phyloP scores from a whole-genome alignment of 768 basidiomycete species.

The Mrakia hoshinonis region DNA sequence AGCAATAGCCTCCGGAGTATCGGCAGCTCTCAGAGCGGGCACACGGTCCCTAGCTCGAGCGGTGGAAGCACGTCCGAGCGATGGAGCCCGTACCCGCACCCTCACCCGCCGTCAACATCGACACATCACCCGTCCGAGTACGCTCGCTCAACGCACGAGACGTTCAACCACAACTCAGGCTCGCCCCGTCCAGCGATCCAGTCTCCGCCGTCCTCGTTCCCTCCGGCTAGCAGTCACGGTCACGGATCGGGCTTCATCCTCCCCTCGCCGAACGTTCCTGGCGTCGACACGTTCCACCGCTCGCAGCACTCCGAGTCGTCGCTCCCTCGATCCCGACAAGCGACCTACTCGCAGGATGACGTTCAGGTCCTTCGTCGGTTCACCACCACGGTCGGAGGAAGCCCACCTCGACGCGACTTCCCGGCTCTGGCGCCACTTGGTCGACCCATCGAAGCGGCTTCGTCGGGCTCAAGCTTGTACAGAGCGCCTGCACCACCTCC shows the following conservation, averaged over 20 bases:
- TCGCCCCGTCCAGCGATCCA: neutral
- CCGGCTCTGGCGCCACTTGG: neutral
- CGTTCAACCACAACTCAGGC: neutral
- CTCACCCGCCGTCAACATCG: neutral
- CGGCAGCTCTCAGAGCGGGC: neutral
- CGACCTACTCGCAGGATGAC: neutral
- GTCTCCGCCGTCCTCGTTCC: neutral
- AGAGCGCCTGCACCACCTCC: neutral
- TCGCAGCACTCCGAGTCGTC: slow-evolving; percentile 1
- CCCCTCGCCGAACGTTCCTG: neutral
- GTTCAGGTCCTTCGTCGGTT: neutral
- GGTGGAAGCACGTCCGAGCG: neutral
- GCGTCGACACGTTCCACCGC: neutral
- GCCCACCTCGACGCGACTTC: neutral
- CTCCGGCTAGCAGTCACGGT: neutral
- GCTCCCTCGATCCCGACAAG: neutral
- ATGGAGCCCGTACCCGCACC: neutral
- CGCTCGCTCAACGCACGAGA: neutral
- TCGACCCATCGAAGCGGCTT: neutral
- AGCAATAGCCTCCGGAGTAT: neutral
- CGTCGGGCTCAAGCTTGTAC: neutral
- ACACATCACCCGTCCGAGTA: neutral
- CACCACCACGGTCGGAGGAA: neutral
- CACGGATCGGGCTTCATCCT: neutral
- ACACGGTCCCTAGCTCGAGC: neutral